Evolutionary conservation across 2,329 filamentous ascomycete species (phyloP), one percentile per base, ranked within the genome.

Genomic region (Neospermospora avenae): DNA sequence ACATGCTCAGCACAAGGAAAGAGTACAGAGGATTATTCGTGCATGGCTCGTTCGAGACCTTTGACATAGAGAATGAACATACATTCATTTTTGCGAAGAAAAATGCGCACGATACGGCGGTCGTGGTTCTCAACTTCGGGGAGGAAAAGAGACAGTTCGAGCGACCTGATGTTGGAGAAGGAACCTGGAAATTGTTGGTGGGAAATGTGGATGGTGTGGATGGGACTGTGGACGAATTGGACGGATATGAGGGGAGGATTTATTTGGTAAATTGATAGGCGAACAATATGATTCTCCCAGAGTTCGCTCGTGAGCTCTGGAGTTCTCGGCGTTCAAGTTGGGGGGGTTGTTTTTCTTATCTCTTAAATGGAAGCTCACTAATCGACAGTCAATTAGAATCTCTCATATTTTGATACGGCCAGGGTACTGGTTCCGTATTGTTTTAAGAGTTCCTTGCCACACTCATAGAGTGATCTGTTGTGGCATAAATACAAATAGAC

Each of bases 11-110:
- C 28, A 42, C 65, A 8, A 58, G 71, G 34, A 73, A 70, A 46
- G 51, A 85, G 88, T 72, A 83, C 84, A 63, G 75, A 77, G 65
- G 84, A 45, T 71, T 85, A 8, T 83, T 90, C 59, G 80, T 87
- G 1, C 82, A 87, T 65, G 86, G 86, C 5, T 74, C 77, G 20
- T 89, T 84, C 69, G 73, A 81, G 48, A 71, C 80, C 2, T 73
- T 82, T 37, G 81, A 82, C 52, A 69, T 76, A 18, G 76, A 78
- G n/a, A 73, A 78, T 46, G 72, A 78, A 59, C 58, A 74, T 57
- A 77, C 76, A 0, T 80, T 81, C 65, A 68, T 78, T 2, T 82
- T 78, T 67, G 71, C 71, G 35, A 80, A 81, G 73, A 72, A 55
- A 8, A 62, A 67, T 37, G 70, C 62, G 0, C 64, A 64, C 8